Evolutionary conservation across 352 stramenopile species (phyloP).

Genomic region (Phytopythium montanum): DNA sequence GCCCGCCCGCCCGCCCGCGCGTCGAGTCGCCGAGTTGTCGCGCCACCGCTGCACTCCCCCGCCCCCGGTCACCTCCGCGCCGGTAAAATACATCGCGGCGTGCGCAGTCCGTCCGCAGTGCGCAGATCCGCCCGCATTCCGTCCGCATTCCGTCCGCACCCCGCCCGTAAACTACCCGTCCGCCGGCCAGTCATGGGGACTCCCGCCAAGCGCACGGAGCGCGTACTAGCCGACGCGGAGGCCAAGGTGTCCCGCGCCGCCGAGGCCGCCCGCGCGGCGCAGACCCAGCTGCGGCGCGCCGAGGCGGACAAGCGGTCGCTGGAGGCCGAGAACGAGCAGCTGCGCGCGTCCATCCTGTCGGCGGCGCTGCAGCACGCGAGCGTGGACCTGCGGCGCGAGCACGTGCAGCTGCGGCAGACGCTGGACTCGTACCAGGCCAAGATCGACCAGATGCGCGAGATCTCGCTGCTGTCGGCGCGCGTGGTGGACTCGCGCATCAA

Average conservation of each 20-base stretch:
- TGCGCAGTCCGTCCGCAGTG: neutral
- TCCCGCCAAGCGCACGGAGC: constrained; percentile 43
- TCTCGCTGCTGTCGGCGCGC: constrained; percentile 79
- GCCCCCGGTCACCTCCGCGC: neutral
- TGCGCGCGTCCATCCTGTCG: constrained; percentile 71
- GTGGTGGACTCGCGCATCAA: constrained; percentile 88
- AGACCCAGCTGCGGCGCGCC: constrained; percentile 40
- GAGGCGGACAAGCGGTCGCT: constrained; percentile 69
- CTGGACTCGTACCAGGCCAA: constrained; percentile 87
- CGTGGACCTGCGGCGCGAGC: constrained; percentile 73
- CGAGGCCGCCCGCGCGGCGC: constrained; percentile 53
- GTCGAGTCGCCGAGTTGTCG: constrained; percentile 4
- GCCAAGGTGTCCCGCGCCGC: constrained; percentile 73
- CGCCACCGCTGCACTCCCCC: neutral
- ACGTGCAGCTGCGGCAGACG: constrained; percentile 81
- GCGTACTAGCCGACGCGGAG: constrained; percentile 66
- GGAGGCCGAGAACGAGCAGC: constrained; percentile 80
- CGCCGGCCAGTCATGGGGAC: constrained; percentile 35
- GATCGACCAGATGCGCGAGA: constrained; percentile 86
- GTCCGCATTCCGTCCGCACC: neutral
- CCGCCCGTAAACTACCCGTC: neutral
- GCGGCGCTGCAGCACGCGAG: constrained; percentile 76
- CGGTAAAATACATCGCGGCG: too few species aligned
- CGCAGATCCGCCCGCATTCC: neutral
- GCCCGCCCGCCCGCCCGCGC: neutral